Evolutionary conservation across 2,329 filamentous ascomycete species (phyloP).

Genomic region (Arthrobotrys megalospora): DNA sequence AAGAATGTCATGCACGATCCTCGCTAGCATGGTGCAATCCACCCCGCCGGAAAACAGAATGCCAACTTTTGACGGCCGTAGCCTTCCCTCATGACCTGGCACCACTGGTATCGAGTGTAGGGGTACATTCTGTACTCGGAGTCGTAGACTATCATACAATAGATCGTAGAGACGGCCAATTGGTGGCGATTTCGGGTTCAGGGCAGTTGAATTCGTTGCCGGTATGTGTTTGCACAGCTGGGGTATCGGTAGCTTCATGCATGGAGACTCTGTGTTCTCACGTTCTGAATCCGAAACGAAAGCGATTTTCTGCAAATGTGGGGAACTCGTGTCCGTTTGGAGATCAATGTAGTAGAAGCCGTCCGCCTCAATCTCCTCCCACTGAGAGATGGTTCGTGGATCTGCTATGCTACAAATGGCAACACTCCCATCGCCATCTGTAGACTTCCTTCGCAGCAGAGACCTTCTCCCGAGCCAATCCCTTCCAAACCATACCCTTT

Average conservation of each 20-base stretch:
- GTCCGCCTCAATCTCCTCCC: constrained; percentile 87
- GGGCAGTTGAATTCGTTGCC: constrained; percentile 8
- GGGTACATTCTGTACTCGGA: constrained; percentile 78
- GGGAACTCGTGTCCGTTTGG: constrained; percentile 31
- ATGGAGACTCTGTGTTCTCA: constrained; percentile 26
- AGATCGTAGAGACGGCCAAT: constrained; percentile 72
- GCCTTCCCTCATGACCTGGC: constrained; percentile 65
- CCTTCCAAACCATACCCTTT: constrained; percentile 82
- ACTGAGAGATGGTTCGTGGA: constrained; percentile 77
- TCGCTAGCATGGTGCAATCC: constrained; percentile 90
- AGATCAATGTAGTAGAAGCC: constrained; percentile 82
- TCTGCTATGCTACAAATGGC: constrained; percentile 60
- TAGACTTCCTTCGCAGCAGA: constrained; percentile 74
- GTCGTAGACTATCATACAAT: constrained; percentile 75
- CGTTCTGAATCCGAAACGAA: constrained; percentile 46
- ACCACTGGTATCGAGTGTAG: constrained; percentile 61
- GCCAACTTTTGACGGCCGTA: constrained; percentile 73
- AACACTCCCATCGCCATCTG: constrained; percentile 62
- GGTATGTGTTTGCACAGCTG: constrained; percentile 47
- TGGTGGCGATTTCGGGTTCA: constrained; percentile 70
- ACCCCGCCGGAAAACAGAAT: constrained; percentile 94
- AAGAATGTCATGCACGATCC: constrained; percentile 82
- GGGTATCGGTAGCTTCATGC: constrained; percentile 56
- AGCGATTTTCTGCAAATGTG: neutral
- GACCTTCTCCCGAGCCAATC: constrained; percentile 91